Conservation (phyloP, 768 basidiomycete species). For the Artomyces pyxidatus region DNA sequence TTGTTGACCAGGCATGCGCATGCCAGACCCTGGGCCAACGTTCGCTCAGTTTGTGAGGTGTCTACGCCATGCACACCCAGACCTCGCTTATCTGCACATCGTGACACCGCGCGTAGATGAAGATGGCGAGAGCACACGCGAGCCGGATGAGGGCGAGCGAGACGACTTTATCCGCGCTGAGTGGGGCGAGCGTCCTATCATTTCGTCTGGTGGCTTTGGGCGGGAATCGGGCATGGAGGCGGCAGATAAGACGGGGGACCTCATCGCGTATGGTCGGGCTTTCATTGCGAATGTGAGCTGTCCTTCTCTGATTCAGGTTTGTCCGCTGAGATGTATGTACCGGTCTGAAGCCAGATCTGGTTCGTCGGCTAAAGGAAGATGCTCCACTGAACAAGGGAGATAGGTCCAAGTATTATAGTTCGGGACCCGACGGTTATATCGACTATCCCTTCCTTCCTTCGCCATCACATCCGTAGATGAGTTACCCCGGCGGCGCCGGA, state of each 20-base stretch:
- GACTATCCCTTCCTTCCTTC: constrained; percentile 5
- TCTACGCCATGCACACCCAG: constrained; percentile 16
- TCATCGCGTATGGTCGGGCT: not conserved
- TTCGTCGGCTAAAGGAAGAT: constrained; percentile 3
- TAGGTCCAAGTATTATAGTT: constrained; percentile 11
- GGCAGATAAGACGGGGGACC: not conserved
- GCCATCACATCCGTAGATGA: no score
- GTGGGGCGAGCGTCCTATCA: constrained; percentile 2
- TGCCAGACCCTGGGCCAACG: constrained; percentile 16
- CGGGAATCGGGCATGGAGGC: not conserved
- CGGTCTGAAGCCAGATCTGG: constrained; percentile 17
- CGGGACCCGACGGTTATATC: constrained; percentile 2
- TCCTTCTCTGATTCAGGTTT: constrained; percentile 9
- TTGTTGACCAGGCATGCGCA: not conserved
- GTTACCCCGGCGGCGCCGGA: no score
- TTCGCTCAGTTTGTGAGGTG: constrained; percentile 17
- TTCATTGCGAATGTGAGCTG: not conserved
- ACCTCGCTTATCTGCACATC: constrained; percentile 28
- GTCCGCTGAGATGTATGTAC: constrained; percentile 9
- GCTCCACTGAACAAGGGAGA: constrained; percentile 11
- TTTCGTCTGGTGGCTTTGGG: not conserved
- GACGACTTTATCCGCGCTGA: not conserved
- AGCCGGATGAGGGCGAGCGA: not conserved
- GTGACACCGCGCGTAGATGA: constrained; percentile 14
- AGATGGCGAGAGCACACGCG: not conserved